Conservation (phyloP, 192 early-diverging fungal species). For the Chytriomyces confervae region DNA sequence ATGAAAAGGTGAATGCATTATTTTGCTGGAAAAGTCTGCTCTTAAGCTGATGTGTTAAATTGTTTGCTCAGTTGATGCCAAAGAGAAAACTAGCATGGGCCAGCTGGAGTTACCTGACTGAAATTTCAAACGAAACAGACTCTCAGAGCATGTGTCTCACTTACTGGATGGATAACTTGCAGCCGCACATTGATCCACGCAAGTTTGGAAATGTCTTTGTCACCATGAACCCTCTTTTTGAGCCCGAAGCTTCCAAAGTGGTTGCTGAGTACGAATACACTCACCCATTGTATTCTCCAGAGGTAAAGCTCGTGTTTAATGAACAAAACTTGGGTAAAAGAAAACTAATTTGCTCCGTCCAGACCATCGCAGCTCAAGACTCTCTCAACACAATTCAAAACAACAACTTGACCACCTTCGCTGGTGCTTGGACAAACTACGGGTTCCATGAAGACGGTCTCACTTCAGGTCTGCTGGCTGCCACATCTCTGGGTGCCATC, state of each 20-base stretch:
- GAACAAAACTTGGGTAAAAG: too few species aligned
- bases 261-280: conserved; percentile 57
- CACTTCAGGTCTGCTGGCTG: conserved; percentile 64
- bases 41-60: background rate
- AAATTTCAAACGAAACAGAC: conserved; percentile 32
- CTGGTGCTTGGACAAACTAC: conserved; percentile 72
- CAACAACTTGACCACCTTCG: conserved; percentile 48
- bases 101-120: conserved; percentile 66
- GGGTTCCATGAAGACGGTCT: conserved; percentile 72
- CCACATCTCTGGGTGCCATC: conserved; percentile 57
- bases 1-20: conserved; percentile 42
- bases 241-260: conserved; percentile 49
- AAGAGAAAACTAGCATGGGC: conserved; percentile 50
- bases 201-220: conserved; percentile 62
- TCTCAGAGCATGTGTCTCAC: conserved; percentile 55
- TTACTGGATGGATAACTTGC: conserved; percentile 72
- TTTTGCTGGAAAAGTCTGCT: background rate
- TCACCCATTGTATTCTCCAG: conserved; percentile 55
- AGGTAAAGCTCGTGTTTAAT: conserved; percentile 15
- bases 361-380: conserved; percentile 60
- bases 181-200: conserved; percentile 53
- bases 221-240: conserved; percentile 62
- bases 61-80: conserved; percentile 58
- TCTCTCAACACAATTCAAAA: conserved; percentile 57
- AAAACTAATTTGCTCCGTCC: too few species aligned